Conservation (phyloP, 2,329 filamentous ascomycete genomes). For the Simplicillium aogashimaense region DNA sequence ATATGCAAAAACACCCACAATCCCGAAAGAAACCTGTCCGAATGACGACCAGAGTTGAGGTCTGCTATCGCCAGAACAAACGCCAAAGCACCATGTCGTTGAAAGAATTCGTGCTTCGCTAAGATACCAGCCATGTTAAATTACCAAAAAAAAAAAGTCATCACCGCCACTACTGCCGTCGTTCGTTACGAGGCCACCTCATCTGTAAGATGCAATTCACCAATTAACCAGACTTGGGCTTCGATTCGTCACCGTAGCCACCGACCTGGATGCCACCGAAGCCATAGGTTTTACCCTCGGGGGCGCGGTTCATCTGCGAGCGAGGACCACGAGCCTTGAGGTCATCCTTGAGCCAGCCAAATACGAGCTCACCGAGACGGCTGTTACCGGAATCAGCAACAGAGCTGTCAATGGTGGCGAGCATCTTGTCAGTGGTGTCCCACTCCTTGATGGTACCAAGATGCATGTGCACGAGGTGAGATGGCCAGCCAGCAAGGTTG, state of each 20-base stretch:
- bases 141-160: not conserved
- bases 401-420: conserved; percentile 35
- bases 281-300: conserved; percentile 56
- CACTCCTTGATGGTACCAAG: conserved; percentile 80
- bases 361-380: conserved; percentile 74
- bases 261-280: conserved; percentile 40
- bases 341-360: conserved; percentile 80
- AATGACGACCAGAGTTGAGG: conserved; percentile 18
- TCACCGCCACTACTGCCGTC: too few species aligned
- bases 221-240: conserved; percentile 16
- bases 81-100: conserved; percentile 13
- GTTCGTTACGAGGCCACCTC: not conserved
- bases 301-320: conserved; percentile 40
- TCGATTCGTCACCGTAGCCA: conserved; percentile 48
- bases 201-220: conserved; percentile 1
- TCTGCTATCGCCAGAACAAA: conserved; percentile 12
- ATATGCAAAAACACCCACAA: not conserved
- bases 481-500: conserved; percentile 90
- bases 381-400: conserved; percentile 56
- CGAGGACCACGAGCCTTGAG: conserved; percentile 69
- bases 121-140: not conserved
- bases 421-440: conserved; percentile 64
- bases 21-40: conserved; percentile 1
- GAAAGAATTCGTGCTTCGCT: conserved; percentile 10
- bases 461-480: conserved; percentile 92